Percentiles rank a stretch among this genome's conserved stretches.
Conservation (phyloP, 2,329 filamentous ascomycete species). For the Zymoseptoria crescenta region DNA sequence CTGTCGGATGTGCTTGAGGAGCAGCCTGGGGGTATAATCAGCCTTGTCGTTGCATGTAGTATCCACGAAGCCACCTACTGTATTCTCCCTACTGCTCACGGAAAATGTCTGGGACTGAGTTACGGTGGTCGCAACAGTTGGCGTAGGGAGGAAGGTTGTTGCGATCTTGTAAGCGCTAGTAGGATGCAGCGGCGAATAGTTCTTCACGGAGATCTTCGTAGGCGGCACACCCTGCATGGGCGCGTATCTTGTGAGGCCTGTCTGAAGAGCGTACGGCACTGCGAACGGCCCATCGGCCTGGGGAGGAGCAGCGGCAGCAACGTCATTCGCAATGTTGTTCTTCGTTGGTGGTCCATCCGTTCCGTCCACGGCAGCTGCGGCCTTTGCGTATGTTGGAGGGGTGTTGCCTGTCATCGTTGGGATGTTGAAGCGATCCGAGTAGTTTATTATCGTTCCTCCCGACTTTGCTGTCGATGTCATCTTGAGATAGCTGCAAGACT, state of each 20-base stretch:
- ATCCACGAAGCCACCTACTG: constrained; percentile 39
- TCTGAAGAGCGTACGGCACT: constrained; percentile 50
- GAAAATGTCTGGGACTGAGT: constrained; percentile 46
- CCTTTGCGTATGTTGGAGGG: constrained; percentile 33
- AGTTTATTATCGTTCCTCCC: constrained; percentile 52
- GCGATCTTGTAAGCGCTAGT: constrained; percentile 49
- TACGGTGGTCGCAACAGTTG: constrained; percentile 43
- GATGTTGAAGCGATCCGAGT: constrained; percentile 57
- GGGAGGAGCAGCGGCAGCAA: constrained; percentile 6
- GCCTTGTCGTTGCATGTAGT: constrained; percentile 3
- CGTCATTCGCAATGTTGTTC: constrained; percentile 25
- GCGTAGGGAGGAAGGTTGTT: constrained; percentile 40
- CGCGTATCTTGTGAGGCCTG: constrained; percentile 51
- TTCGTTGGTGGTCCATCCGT: constrained; percentile 33
- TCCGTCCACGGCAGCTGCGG: constrained; percentile 30
- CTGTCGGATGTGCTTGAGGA: constrained; percentile 43
- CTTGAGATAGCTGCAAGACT: constrained; percentile 45
- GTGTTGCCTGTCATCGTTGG: constrained; percentile 57
- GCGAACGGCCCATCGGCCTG: constrained; percentile 18
- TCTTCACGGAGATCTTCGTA: constrained; percentile 50
- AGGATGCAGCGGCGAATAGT: constrained; percentile 44
- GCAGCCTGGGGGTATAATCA: constrained; percentile 39
- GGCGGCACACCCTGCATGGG: constrained; percentile 54
- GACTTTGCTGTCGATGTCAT: constrained; percentile 49
- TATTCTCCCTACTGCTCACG: constrained; percentile 48